These are phyloP conservation scores for Grosmannia serpens DNA, from an alignment of 2,329 filamentous ascomycete species.

Conservation along the genomic window DNA sequence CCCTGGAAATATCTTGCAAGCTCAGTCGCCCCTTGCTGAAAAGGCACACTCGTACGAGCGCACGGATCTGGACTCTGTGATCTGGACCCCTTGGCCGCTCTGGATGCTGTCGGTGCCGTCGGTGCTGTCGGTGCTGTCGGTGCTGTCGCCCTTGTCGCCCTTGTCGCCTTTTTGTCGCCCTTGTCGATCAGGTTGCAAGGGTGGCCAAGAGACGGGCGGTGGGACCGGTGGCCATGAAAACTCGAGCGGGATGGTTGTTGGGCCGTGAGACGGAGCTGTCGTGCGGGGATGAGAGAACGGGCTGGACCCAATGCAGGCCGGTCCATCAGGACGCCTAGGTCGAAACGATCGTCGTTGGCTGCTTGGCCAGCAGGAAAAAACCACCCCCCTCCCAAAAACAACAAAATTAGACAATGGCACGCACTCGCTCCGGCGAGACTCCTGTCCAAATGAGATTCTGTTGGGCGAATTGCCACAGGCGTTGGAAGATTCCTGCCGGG, in stretches of 20 bases:
- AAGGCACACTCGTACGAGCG: neutral
- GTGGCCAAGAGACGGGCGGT: too few relatives aligned
- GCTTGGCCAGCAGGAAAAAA: neutral
- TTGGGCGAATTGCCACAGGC: neutral
- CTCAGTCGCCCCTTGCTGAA: neutral
- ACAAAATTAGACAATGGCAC: too few relatives aligned
- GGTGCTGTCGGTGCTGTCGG: too few relatives aligned
- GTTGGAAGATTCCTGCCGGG: neutral
- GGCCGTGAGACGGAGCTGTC: neutral
- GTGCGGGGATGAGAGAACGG: neutral
- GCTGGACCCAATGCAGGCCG: neutral
- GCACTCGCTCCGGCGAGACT: neutral
- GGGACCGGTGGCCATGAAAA: neutral
- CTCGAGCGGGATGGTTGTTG: neutral
- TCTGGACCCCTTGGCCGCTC: too few relatives aligned
- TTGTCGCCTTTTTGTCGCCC: too few relatives aligned
- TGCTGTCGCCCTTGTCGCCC: too few relatives aligned
- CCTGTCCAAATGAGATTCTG: neutral
- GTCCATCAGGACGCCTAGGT: neutral
- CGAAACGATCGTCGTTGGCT: neutral
- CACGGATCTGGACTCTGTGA: too few relatives aligned
- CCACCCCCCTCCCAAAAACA: too few relatives aligned
- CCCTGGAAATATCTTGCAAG: neutral
- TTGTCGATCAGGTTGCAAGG: too few relatives aligned
- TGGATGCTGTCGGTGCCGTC: too few relatives aligned